Evolutionary conservation across 257 asterid genomes (phyloP), one percentile per base, ranked within the genome.

Genomic region (Rubia yunnanensis): DNA sequence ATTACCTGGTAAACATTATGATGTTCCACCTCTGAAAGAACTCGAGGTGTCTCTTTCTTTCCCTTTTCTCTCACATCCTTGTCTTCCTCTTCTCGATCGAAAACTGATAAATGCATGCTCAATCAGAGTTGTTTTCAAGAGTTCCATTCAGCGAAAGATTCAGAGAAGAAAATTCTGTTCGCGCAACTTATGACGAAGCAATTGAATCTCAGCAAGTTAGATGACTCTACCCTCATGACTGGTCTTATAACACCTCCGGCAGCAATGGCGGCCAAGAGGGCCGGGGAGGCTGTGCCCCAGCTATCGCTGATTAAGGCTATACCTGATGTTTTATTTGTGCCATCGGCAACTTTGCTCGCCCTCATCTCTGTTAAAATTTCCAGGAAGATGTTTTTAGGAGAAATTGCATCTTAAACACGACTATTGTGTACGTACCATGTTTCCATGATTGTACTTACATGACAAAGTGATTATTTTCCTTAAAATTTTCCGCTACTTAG

Each of bases 181-280:
- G 55, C 80, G n/a, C 73, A 82, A 1, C 87, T 87, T 84, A 76
- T 92, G 91, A 81, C 72, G 85, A 60, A 71, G 76, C 67, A 77
- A 31, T 85, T 86, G 81, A 75, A 74, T 23, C 78, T 78, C 0
- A 83, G 88, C 85, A 80, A 71, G 82, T 60, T 84, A 71, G 95
- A 88, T 49, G 81, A 88, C 54, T 61, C 91, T 3, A 79, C 92
- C 30, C 88, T 92, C 67, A 49, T 84, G 64, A 83, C 83, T 2
- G 96, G 98, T 41, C 75, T 92, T 58, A 60, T 83, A 27, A 85
- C 92, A 26, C 96, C 98, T 10, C 95, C 98, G 5, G 88, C 82
- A 39, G 89, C 98, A 23, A 88, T 92, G 95, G 95, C 87, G 22
- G 92, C 88, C 74, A 88, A 92, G 87, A 78, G 86, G 71, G 92